Conservation (phyloP, 176 grass and related monocot species). For the Pontederia paniculata region DNA sequence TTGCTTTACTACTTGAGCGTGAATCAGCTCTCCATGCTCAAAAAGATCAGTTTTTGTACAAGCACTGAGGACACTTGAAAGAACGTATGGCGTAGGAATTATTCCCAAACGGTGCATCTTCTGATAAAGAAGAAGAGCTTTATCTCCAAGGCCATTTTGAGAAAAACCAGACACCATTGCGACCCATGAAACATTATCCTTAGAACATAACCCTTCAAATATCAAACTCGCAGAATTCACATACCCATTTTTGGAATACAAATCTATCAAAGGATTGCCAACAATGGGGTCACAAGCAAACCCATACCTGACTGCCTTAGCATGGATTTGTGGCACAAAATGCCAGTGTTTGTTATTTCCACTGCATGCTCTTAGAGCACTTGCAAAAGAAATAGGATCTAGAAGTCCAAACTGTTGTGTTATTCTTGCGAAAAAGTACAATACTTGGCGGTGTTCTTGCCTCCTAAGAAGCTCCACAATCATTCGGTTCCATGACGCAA, state of each 20-base stretch:
- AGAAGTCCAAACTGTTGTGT: neutral
- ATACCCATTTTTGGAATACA: slow-evolving; percentile 39
- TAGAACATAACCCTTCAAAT: slow-evolving; percentile 35
- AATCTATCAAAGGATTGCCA: slow-evolving; percentile 30
- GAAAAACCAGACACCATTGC: slow-evolving; percentile 57
- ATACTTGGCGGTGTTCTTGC: slow-evolving; percentile 11
- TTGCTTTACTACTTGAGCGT: slow-evolving; percentile 51
- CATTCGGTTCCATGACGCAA: neutral
- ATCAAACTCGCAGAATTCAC: slow-evolving; percentile 26
- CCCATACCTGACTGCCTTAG: slow-evolving; percentile 3
- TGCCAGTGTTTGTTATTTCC: slow-evolving; percentile 13
- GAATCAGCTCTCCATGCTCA: slow-evolving; percentile 31
- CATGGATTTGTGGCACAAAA: slow-evolving; percentile 14
- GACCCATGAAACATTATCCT: slow-evolving; percentile 59
- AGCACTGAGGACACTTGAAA: slow-evolving; percentile 52
- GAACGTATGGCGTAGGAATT: slow-evolving; percentile 39
- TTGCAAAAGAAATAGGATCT: slow-evolving; percentile 1
- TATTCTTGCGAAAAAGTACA: slow-evolving; percentile 5
- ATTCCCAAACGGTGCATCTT: slow-evolving; percentile 33
- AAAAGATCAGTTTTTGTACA: slow-evolving; percentile 38
- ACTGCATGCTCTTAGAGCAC: slow-evolving; percentile 12
- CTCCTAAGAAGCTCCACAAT: slow-evolving; percentile 10
- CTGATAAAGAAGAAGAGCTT: slow-evolving; percentile 33
- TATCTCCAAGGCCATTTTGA: slow-evolving; percentile 32
- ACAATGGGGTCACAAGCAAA: slow-evolving; percentile 1